Evolutionary conservation across 139 green algal species (phyloP).

Genomic region (Desmodesmus armatus): DNA sequence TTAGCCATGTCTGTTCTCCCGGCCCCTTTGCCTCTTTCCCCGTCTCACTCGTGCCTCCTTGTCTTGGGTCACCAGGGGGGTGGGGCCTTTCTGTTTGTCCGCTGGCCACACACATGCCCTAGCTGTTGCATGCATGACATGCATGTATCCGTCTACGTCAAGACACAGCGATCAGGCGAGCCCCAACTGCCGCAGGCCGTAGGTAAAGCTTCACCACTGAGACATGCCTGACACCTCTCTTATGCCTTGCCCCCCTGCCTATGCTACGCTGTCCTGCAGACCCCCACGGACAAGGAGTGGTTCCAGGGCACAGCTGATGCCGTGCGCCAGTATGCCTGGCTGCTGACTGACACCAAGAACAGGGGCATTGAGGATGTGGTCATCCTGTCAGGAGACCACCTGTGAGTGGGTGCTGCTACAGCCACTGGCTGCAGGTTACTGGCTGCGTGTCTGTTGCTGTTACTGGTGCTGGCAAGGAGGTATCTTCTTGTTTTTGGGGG

Average conservation of each 20-base stretch:
- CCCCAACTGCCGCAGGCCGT: too few relatives aligned
- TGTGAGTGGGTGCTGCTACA: constrained; percentile 61
- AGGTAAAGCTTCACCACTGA: too few relatives aligned
- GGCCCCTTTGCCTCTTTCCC: too few relatives aligned
- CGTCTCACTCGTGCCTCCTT: too few relatives aligned
- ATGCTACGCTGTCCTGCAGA: constrained; percentile 62
- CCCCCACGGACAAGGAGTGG: constrained; percentile 80
- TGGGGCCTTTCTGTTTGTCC: too few relatives aligned
- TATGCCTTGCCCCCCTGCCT: not conserved
- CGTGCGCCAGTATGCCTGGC: constrained; percentile 97
- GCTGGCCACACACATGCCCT: too few relatives aligned
- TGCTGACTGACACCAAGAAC: constrained; percentile 95
- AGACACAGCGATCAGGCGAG: too few relatives aligned
- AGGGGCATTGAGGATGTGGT: constrained; percentile 94
- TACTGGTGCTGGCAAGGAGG: not conserved
- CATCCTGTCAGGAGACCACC: constrained; percentile 95
- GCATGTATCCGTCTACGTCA: too few relatives aligned
- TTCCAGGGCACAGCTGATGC: constrained; percentile 97
- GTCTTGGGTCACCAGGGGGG: too few relatives aligned
- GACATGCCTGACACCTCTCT: too few relatives aligned
- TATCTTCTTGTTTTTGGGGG: not conserved
- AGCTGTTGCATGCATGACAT: too few relatives aligned
- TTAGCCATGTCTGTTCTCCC: too few relatives aligned
- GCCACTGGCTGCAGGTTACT: not conserved
- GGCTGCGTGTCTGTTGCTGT: not conserved